A percentile compares a stretch with the other conserved stretches of the same genome.
These are phyloP conservation scores for Saccharomyces hybrid DNA, from an alignment of 1,139 yeast genomes.

Conservation along the genomic window DNA sequence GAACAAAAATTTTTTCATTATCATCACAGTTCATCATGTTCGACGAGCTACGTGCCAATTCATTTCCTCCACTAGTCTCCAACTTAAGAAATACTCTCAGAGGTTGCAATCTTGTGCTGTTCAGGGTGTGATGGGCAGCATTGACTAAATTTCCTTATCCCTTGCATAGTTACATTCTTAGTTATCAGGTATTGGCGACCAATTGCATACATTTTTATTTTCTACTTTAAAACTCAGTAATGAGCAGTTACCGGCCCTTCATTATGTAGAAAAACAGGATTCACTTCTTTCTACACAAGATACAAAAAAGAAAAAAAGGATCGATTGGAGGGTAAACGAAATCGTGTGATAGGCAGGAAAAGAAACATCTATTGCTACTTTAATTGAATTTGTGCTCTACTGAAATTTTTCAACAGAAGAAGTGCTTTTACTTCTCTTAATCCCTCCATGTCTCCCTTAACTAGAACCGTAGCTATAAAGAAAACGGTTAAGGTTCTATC, in stretches of 20 bases:
- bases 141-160: background rate
- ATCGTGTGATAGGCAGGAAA: background rate
- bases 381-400: background rate
- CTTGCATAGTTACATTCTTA: background rate
- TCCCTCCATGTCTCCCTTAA: slow-evolving; percentile 9
- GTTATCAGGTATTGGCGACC: background rate
- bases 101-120: background rate
- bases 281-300: background rate
- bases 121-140: background rate
- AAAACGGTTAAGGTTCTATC: slow-evolving; percentile 13
- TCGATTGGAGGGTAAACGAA: background rate
- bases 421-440: background rate
- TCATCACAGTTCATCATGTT: background rate
- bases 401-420: background rate
- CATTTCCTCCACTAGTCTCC: background rate
- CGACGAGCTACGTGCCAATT: background rate
- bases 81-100: background rate
- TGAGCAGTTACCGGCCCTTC: background rate
- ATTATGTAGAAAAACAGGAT: background rate
- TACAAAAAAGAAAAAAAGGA: background rate
- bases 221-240: background rate
- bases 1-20: background rate
- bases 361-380: background rate
- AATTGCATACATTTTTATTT: background rate
- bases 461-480: slow-evolving; percentile 9